Evolutionary conservation across 192 early-diverging fungal species (phyloP).

Genomic region (Thoreauomyces humboldtii): DNA sequence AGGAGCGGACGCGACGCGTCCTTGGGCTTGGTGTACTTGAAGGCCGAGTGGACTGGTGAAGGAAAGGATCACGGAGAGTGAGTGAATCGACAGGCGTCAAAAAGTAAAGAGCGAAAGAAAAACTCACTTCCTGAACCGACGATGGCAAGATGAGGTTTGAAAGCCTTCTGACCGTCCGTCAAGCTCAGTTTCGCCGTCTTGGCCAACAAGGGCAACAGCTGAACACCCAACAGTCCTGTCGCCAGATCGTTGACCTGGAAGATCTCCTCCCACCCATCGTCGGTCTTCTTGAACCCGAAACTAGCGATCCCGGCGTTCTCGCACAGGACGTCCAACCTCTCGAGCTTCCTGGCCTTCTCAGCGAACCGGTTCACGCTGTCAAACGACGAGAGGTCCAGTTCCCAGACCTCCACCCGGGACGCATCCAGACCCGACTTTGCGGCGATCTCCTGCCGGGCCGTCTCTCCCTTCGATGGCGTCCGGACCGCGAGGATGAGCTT

Average conservation of each 20-base stretch:
- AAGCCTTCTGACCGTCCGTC: too few species aligned
- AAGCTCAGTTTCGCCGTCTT: too few species aligned
- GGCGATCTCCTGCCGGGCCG: background rate
- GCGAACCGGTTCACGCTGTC: background rate
- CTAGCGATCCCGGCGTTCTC: too few species aligned
- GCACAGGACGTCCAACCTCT: too few species aligned
- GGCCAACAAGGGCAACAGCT: too few species aligned
- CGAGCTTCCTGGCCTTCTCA: background rate
- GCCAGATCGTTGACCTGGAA: too few species aligned
- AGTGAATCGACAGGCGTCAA: too few species aligned
- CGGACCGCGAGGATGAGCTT: background rate
- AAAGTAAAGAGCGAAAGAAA: too few species aligned
- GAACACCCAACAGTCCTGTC: too few species aligned
- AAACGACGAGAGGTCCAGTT: background rate
- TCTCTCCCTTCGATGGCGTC: background rate
- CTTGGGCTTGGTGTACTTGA: background rate
- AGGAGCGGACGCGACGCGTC: background rate
- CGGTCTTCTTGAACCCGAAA: too few species aligned
- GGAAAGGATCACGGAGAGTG: background rate
- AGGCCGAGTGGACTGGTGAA: background rate
- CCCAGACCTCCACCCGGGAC: background rate
- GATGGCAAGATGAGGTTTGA: background rate
- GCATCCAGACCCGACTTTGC: background rate
- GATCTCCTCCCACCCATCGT: too few species aligned
- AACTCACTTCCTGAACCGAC: background rate